A percentile compares a stretch with the other conserved stretches of the same genome.
Evolutionary conservation across 768 basidiomycete species (phyloP).

Genomic region (Pulveroboletus sp.): DNA sequence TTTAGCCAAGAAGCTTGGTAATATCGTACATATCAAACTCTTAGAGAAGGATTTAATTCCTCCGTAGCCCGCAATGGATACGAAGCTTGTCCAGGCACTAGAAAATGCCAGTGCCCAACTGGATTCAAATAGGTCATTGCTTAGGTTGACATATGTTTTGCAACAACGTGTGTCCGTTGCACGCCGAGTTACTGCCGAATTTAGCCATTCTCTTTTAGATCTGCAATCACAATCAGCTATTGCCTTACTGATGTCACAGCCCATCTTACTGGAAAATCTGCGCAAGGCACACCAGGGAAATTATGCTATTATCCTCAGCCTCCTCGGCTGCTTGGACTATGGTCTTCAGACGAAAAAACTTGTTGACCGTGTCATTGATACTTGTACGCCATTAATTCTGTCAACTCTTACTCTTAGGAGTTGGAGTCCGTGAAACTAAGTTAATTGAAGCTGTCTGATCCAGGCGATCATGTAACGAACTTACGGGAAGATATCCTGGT

Average conservation of each 20-base stretch:
- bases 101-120: slow-evolving; percentile 81
- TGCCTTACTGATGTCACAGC: slow-evolving; percentile 77
- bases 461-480: slow-evolving; percentile 91
- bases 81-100: slow-evolving; percentile 57
- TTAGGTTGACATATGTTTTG: slow-evolving; percentile 78
- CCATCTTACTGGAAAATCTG: slow-evolving; percentile 78
- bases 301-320: slow-evolving; percentile 86
- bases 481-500: slow-evolving; percentile 86
- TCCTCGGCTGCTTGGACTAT: slow-evolving; percentile 89
- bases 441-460: slow-evolving; percentile 9
- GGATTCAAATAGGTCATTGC: slow-evolving; percentile 69
- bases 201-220: slow-evolving; percentile 39
- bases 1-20: slow-evolving; percentile 31
- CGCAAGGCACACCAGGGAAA: slow-evolving; percentile 91
- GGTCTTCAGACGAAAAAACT: slow-evolving; percentile 84
- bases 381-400: slow-evolving; percentile 36
- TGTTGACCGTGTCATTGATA: slow-evolving; percentile 88
- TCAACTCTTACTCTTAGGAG: not conserved
- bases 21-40: not conserved
- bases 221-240: slow-evolving; percentile 79
- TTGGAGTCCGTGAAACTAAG: not conserved
- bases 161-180: slow-evolving; percentile 58
- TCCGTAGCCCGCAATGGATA: slow-evolving; percentile 45
- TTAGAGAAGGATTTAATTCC: slow-evolving; percentile 8
- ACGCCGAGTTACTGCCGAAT: not conserved